A percentile compares a stretch with the other conserved stretches of the same genome.
These are phyloP conservation scores for Hebeloma cylindrosporum DNA, from an alignment of 768 basidiomycete species.

Conservation along the genomic window DNA sequence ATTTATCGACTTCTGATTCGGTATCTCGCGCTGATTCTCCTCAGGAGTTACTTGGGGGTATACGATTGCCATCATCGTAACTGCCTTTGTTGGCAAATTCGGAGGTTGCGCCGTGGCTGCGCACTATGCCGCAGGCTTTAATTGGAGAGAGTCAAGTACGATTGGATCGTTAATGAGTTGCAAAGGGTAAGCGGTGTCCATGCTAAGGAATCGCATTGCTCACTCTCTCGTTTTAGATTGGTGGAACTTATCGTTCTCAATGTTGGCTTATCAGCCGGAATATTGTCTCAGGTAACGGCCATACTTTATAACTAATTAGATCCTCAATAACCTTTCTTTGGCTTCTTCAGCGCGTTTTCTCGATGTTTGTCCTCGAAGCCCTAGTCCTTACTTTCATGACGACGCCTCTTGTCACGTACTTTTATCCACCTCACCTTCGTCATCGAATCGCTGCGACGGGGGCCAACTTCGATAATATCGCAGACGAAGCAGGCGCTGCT, in stretches of 20 bases:
- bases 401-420: slow-evolving; percentile 64
- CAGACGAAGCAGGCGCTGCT: slow-evolving; percentile 34
- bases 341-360: slow-evolving; percentile 71
- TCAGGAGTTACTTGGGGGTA: slow-evolving; percentile 85
- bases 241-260: slow-evolving; percentile 97
- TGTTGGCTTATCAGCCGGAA: slow-evolving; percentile 81
- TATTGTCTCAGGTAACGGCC: slow-evolving; percentile 55
- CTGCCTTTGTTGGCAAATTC: slow-evolving; percentile 90
- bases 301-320: too few relatives aligned
- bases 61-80: slow-evolving; percentile 71
- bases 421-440: slow-evolving; percentile 69
- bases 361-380: slow-evolving; percentile 93
- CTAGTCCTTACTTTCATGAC: slow-evolving; percentile 84
- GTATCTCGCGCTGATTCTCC: not conserved
- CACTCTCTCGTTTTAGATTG: slow-evolving; percentile 42
- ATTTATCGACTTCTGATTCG: not conserved
- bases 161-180: slow-evolving; percentile 95
- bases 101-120: slow-evolving; percentile 79
- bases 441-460: slow-evolving; percentile 46
- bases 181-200: slow-evolving; percentile 63
- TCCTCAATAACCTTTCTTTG: too few relatives aligned
- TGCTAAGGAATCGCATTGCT: not conserved
- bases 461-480: slow-evolving; percentile 46
- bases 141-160: slow-evolving; percentile 76
- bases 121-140: slow-evolving; percentile 64